Base-by-base conservation (phyloP, 1,284 basidiomycete genomes). In the Ceratobasidium sp. region DNA sequence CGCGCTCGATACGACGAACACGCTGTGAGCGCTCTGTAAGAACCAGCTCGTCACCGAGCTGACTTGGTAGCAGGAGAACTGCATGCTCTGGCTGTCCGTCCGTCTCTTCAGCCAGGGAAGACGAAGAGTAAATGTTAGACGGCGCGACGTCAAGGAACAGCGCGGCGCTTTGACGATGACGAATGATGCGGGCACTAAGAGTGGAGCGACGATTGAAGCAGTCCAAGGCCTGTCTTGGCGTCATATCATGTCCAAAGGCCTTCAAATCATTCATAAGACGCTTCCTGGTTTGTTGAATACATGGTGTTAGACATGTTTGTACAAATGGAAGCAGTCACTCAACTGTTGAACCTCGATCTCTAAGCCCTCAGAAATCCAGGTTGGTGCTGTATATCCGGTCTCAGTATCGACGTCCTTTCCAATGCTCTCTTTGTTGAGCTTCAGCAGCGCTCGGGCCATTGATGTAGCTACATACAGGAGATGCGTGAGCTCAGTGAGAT, bases 321-420 rank as follows among this genome's bases (percentile, higher is more conserved):
- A n/a, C n/a, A n/a, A n/a, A n/a, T n/a, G n/a, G n/a, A n/a, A n/a
- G n/a, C n/a, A n/a, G n/a, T n/a, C n/a, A 51, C 10, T 46, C 10
- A 10, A 67, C 64, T 67, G 64, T 26, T 49, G 42, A 49, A 13
- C 5, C 23, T 67, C 64, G 9, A 67, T 67, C 44, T 67, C 64
- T 12, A 67, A 28, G 3, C 64, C 64, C 13, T 67, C 64, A 1
- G 28, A 3, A 28, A 67, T 51, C 64, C 64, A 67, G 1, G n/a
- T 2, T 0, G 44, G n/a, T 5, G 44, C n/a, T 23, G 44, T 51
- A 3, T 10, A 18, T 13, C 40, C 44, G 3, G 18, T 18, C 12
- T 46, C 40, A 23, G n/a, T n/a, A 23, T 40, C 20, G 13, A 20
- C 26, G 44, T 3, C 13, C 13, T 12, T 23, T 1, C n/a, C 23